Evolutionary conservation across 306 rosid species (phyloP).

Genomic region (Rosa multiflora): DNA sequence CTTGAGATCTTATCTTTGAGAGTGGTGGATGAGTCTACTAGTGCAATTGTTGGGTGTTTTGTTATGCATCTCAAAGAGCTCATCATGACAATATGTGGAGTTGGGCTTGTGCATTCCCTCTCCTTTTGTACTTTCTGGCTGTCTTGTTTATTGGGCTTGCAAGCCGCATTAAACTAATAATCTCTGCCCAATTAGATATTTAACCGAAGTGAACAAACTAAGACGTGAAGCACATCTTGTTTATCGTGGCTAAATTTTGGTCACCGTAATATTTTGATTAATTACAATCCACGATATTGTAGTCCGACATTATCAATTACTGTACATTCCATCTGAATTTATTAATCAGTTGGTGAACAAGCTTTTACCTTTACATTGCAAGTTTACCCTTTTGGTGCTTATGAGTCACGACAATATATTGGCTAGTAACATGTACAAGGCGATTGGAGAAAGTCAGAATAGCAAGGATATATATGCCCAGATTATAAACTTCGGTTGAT

Average conservation of each 20-base stretch:
- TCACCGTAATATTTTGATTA: neutral
- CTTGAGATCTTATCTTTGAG: constrained; percentile 31
- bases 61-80: constrained; percentile 33
- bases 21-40: constrained; percentile 31
- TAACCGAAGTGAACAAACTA: no score
- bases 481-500: neutral
- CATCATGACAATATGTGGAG: constrained; percentile 13
- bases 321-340: no score
- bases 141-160: no score
- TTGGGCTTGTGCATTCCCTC: no score
- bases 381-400: no score
- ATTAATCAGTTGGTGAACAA: no score
- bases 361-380: no score
- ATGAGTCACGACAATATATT: neutral
- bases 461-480: neutral
- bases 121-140: no score
- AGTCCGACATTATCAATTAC: neutral
- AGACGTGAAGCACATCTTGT: no score
- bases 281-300: neutral
- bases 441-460: neutral
- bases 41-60: constrained; percentile 40
- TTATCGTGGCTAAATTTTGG: no score
- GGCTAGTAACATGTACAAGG: neutral
- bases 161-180: no score
- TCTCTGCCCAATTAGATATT: no score